These are phyloP conservation scores for Hanseniaspora gamundiae DNA, from an alignment of 1,139 yeast genomes.

Conservation along the genomic window DNA sequence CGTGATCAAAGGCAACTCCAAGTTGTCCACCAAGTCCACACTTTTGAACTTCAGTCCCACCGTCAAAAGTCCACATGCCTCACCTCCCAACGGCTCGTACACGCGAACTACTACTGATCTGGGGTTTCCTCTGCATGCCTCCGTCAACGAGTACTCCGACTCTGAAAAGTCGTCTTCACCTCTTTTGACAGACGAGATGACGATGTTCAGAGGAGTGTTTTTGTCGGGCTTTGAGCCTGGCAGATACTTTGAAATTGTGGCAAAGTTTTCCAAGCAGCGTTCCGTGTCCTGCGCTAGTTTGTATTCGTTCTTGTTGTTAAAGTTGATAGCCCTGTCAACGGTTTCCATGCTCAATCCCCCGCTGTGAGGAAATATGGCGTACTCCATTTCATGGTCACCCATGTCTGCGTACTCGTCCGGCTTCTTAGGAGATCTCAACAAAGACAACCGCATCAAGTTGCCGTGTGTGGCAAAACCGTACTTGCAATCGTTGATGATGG, in stretches of 20 bases:
- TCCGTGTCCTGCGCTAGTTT: constrained; percentile 29
- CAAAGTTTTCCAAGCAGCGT: constrained; percentile 61
- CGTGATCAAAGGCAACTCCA: constrained; percentile 17
- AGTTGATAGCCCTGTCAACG: constrained; percentile 66
- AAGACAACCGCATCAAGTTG: constrained; percentile 68
- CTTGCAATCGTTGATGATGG: constrained; percentile 71
- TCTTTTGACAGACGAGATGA: constrained; percentile 71
- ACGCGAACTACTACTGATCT: constrained; percentile 58
- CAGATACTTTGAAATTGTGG: not conserved
- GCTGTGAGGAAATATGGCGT: constrained; percentile 72
- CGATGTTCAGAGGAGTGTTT: constrained; percentile 42
- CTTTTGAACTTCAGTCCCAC: constrained; percentile 52
- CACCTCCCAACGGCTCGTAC: constrained; percentile 82
- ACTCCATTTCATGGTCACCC: constrained; percentile 75
- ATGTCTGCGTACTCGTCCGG: constrained; percentile 92
- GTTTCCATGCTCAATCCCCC: constrained; percentile 54
- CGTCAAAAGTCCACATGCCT: constrained; percentile 39
- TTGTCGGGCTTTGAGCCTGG: constrained; percentile 27
- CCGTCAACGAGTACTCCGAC: constrained; percentile 22
- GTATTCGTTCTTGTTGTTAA: constrained; percentile 45
- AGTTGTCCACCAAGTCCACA: constrained; percentile 35
- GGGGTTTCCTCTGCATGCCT: constrained; percentile 18
- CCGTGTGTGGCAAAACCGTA: constrained; percentile 92
- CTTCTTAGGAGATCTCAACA: constrained; percentile 75
- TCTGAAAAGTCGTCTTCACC: constrained; percentile 68